Conservation (phyloP, 148 eudicot species). For the Arbutus unedo region DNA sequence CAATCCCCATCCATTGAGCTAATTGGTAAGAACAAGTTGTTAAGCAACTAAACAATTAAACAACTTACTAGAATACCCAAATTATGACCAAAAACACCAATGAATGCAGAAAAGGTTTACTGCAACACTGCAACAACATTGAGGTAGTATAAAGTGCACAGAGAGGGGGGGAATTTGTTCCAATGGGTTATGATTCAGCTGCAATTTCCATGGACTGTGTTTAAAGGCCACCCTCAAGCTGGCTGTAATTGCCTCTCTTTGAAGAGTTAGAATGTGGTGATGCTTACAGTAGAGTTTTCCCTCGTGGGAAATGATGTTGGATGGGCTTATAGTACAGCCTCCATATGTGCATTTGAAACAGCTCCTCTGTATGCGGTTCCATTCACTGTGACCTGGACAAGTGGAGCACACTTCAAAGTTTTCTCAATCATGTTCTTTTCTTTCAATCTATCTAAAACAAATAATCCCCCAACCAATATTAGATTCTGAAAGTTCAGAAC, state of each 20-base stretch:
- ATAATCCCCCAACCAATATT: not conserved
- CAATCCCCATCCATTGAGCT: not conserved
- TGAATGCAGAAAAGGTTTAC: not conserved
- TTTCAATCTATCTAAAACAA: not conserved
- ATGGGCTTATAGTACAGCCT: constrained; percentile 78
- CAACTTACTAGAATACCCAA: not conserved
- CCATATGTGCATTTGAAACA: constrained; percentile 44
- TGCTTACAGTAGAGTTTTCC: constrained; percentile 73
- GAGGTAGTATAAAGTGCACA: not conserved
- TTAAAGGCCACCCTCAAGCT: constrained; percentile 53
- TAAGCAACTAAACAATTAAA: not conserved
- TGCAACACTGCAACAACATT: not conserved
- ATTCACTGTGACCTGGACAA: no score
- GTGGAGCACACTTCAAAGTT: not conserved
- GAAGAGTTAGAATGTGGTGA: constrained; percentile 71
- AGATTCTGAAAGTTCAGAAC: not conserved
- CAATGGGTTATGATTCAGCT: constrained; percentile 26
- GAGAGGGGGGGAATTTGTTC: not conserved
- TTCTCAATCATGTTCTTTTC: not conserved
- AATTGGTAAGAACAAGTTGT: not conserved
- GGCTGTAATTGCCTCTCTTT: constrained; percentile 79
- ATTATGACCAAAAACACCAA: not conserved
- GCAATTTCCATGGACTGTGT: constrained; percentile 25
- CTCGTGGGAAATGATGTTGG: constrained; percentile 76
- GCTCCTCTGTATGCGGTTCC: no score